Conservation (phyloP, 441 rosid genomes). For the Gossypium laxum region DNA sequence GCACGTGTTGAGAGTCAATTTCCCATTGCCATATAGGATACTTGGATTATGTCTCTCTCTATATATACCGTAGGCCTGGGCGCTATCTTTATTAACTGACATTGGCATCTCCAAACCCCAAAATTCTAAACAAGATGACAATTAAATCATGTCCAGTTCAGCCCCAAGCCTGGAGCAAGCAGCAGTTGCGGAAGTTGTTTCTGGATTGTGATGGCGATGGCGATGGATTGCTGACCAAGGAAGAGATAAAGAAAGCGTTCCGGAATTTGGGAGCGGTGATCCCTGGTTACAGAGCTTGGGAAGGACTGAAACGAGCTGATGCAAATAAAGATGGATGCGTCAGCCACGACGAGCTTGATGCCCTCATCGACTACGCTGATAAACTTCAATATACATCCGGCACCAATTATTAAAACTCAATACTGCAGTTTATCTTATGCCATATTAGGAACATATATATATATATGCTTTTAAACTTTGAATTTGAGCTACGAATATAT, state of each 20-base stretch:
- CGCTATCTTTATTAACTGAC: not conserved
- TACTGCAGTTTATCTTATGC: not conserved
- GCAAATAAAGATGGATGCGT: constrained; percentile 3
- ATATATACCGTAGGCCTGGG: not conserved
- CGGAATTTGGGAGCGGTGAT: not conserved
- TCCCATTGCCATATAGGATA: not conserved
- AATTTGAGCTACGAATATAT: not conserved
- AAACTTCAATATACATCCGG: not conserved
- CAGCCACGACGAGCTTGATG: not conserved
- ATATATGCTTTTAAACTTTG: not conserved
- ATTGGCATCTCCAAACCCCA: not conserved
- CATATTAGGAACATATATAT: not conserved
- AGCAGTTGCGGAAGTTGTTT: not conserved
- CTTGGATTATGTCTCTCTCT: not conserved
- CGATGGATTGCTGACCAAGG: not conserved
- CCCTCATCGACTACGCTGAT: not conserved
- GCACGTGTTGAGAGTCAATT: not conserved
- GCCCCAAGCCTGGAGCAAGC: not conserved
- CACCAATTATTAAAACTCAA: not conserved
- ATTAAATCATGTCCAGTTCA: not conserved
- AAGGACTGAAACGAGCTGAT: not conserved
- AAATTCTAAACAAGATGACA: not conserved
- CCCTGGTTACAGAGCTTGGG: constrained; percentile 7
- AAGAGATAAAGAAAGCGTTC: constrained; percentile 5
- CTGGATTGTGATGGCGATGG: not conserved